These are phyloP conservation scores for Aspergillus persii DNA, from an alignment of 2,329 filamentous ascomycete genomes.

Conservation along the genomic window DNA sequence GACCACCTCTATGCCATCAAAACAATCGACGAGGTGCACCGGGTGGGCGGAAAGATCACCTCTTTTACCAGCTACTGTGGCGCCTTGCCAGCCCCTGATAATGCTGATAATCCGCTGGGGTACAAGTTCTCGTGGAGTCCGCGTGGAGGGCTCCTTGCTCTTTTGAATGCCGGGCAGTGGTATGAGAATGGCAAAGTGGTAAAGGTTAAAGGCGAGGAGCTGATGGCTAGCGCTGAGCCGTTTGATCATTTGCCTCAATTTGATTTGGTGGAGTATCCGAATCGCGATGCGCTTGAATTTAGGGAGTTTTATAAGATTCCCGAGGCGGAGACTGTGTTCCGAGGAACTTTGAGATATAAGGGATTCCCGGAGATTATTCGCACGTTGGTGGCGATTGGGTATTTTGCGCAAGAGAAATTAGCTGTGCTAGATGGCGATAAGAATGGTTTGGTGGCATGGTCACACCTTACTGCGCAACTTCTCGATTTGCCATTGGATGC, in stretches of 20 bases:
- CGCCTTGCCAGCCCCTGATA: constrained; percentile 1
- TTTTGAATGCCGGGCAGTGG: constrained; percentile 5
- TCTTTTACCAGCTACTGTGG: constrained; percentile 7
- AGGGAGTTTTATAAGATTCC: constrained; percentile 3
- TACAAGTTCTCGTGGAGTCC: constrained; percentile 9
- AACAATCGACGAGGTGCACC: constrained; percentile 7
- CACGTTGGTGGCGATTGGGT: constrained; percentile 2
- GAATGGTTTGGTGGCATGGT: neutral
- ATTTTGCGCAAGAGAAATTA: neutral
- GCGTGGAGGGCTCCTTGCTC: neutral
- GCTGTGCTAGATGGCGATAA: neutral
- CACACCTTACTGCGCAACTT: neutral
- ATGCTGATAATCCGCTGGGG: constrained; percentile 3
- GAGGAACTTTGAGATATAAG: constrained; percentile 4
- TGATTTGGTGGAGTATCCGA: constrained; percentile 2
- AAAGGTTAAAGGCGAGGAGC: neutral
- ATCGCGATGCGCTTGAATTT: constrained; percentile 2
- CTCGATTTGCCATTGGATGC: neutral
- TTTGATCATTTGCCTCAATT: neutral
- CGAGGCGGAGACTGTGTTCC: constrained; percentile 1
- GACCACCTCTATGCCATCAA: constrained; percentile 9
- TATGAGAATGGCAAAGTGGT: neutral
- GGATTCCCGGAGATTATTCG: constrained; percentile 3
- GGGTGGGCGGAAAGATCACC: neutral
- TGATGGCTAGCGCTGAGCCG: constrained; percentile 1